Conservation (phyloP, 768 basidiomycete species). For the Mycena vitilis region DNA sequence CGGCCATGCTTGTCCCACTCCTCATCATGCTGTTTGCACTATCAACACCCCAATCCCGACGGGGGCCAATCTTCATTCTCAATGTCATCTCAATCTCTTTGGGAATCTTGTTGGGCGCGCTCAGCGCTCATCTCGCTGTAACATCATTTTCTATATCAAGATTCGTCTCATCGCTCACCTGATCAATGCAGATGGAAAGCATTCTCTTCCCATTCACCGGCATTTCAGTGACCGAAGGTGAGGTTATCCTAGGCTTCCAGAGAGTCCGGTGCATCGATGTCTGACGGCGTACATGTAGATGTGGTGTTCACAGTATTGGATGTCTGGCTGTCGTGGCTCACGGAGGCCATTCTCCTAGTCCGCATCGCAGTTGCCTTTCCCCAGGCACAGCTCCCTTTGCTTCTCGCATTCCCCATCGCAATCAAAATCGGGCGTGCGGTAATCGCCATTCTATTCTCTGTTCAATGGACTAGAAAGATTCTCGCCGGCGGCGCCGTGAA, state of each 20-base stretch:
- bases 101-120: constrained; percentile 5
- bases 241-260: not conserved
- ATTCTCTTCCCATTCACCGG: too few relatives aligned
- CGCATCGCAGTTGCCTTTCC: constrained; percentile 14
- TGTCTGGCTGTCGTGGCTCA: constrained; percentile 10
- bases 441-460: constrained; percentile 3
- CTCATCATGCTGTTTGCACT: constrained; percentile 11
- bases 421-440: constrained; percentile 3
- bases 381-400: not conserved
- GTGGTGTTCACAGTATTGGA: not conserved
- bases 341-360: constrained; percentile 14
- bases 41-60: constrained; percentile 3
- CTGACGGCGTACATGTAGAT: not conserved
- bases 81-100: constrained; percentile 5
- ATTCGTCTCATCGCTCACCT: not conserved
- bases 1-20: constrained; percentile 11
- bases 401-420: constrained; percentile 13
- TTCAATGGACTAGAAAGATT: constrained; percentile 11
- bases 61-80: constrained; percentile 18
- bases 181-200: too few relatives aligned
- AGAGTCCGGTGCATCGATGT: not conserved
- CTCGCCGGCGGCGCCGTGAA: not conserved
- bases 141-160: not conserved
- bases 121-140: constrained; percentile 10
- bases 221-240: too few relatives aligned